These are phyloP conservation scores for Nematocida ausubeli DNA, from an alignment of 371 early-diverging fungal species.

Conservation along the genomic window DNA sequence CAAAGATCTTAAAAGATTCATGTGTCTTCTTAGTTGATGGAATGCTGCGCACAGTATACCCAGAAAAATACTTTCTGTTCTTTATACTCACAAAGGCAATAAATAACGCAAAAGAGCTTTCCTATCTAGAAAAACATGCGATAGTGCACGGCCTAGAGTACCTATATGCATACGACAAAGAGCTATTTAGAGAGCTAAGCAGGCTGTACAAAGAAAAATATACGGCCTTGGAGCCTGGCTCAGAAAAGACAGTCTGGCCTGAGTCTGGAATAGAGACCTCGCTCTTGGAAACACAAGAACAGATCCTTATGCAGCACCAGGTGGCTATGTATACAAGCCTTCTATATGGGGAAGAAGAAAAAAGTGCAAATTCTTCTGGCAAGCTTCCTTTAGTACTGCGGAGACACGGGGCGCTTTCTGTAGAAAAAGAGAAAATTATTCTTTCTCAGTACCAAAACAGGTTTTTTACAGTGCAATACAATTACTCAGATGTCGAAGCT, in stretches of 20 bases:
- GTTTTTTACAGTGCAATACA: conserved; percentile 42
- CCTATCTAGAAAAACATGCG: conserved; percentile 15
- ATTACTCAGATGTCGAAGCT: background rate
- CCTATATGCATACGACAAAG: conserved; percentile 6
- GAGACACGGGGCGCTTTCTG: background rate
- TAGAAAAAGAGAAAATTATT: background rate
- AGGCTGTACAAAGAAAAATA: background rate
- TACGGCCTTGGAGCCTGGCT: background rate
- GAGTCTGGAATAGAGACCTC: background rate
- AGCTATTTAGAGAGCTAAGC: conserved; percentile 4
- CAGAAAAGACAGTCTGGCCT: background rate
- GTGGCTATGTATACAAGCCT: background rate
- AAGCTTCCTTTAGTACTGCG: background rate
- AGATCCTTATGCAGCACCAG: background rate
- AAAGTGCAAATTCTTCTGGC: background rate
- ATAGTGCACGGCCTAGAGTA: conserved; percentile 25
- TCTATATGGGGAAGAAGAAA: background rate
- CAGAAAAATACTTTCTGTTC: conserved; percentile 42
- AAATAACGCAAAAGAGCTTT: background rate
- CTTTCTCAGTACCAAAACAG: conserved; percentile 32
- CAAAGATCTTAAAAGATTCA: background rate
- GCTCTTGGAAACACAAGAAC: background rate
- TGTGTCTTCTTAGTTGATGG: conserved; percentile 3
- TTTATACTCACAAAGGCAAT: background rate
- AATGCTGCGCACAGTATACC: conserved; percentile 14